Percentiles rank a stretch among this genome's conserved stretches.
Evolutionary conservation across 305 asterid genomes (phyloP).

Genomic region (Solanum hybrid): DNA sequence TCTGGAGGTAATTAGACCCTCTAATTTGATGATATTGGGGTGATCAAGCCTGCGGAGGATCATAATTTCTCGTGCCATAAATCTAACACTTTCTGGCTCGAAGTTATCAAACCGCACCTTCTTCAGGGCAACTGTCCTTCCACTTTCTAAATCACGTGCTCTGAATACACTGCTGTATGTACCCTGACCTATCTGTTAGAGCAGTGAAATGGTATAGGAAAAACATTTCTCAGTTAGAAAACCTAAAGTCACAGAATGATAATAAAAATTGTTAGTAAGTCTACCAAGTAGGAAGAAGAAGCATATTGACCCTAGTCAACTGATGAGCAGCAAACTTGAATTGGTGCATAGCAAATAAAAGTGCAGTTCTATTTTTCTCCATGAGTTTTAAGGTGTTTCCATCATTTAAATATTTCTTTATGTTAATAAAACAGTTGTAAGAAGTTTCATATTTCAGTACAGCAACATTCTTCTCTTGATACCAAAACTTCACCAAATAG

Average conservation of each 20-base stretch:
- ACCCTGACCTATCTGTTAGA: slow-evolving; percentile 86
- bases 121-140: slow-evolving; percentile 72
- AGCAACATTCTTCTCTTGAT: background rate
- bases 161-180: slow-evolving; percentile 90
- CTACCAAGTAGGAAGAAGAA: background rate
- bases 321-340: background rate
- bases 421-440: background rate
- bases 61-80: too few species aligned
- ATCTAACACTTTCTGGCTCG: slow-evolving; percentile 30
- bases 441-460: background rate
- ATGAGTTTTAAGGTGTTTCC: background rate
- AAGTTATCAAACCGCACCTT: slow-evolving; percentile 87
- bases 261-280: background rate
- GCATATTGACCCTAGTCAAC: background rate
- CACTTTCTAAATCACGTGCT: slow-evolving; percentile 84
- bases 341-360: background rate
- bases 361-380: background rate
- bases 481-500: background rate
- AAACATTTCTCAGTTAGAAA: slow-evolving; percentile 1
- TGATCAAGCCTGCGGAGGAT: too few species aligned
- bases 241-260: background rate
- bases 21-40: too few species aligned
- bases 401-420: background rate
- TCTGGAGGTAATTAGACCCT: too few species aligned
- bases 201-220: background rate